Evolutionary conservation across 2,329 filamentous ascomycete species (phyloP).

Genomic region (Lasiodiplodia sp.): DNA sequence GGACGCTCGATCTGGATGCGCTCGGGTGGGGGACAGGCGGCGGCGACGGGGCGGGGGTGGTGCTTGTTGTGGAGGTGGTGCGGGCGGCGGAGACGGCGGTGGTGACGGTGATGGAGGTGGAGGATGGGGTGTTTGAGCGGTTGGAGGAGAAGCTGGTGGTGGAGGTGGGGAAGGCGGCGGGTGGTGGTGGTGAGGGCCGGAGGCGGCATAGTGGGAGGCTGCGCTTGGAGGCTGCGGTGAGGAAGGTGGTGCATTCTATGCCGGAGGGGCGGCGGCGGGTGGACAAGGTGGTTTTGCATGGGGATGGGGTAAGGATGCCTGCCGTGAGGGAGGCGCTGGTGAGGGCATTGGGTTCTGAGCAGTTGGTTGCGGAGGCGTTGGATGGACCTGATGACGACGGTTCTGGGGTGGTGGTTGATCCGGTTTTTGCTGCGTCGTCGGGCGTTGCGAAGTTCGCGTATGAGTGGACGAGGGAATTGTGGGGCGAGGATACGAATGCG

Average conservation of each 20-base stretch:
- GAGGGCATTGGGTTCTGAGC: not conserved
- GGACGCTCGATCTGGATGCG: not conserved
- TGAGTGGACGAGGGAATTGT: not conserved
- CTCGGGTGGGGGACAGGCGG: not conserved
- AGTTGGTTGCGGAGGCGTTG: not conserved
- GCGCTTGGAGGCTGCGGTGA: not conserved
- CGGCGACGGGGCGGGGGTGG: not conserved
- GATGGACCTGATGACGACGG: not conserved
- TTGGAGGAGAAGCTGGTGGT: not conserved
- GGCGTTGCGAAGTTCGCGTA: not conserved
- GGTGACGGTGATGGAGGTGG: not conserved
- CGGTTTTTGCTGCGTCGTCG: not conserved
- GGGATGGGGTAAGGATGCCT: not conserved
- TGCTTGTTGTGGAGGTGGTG: not conserved
- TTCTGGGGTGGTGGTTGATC: not conserved
- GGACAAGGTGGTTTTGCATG: not conserved
- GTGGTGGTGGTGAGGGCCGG: too few species aligned
- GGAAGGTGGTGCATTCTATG: not conserved
- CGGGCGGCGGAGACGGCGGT: not conserved
- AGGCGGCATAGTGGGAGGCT: not conserved
- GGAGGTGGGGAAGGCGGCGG: not conserved
- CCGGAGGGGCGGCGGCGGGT: not conserved
- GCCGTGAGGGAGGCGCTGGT: not conserved
- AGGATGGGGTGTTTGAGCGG: not conserved
- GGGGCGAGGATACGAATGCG: not conserved